Evolutionary conservation across 1,284 basidiomycete genomes (phyloP).

Genomic region (Mycosarcoma mackinlayi): DNA sequence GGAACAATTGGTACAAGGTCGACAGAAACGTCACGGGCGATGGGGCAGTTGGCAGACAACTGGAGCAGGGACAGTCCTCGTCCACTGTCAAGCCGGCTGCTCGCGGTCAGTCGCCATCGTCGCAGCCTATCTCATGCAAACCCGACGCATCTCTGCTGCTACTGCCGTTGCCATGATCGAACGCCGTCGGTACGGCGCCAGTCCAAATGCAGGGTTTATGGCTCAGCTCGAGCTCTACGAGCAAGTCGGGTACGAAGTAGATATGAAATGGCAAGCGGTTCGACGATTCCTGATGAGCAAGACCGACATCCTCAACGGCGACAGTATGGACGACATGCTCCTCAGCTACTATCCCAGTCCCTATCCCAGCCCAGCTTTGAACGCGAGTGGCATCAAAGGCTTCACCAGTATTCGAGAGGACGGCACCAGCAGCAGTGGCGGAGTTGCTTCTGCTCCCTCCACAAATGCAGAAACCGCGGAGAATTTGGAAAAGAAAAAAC

Average conservation of each 20-base stretch:
- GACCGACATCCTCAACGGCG: conserved; percentile 56
- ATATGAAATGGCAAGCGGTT: conserved; percentile 67
- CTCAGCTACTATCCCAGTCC: conserved; percentile 68
- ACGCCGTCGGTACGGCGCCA: conserved; percentile 55
- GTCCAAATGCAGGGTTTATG: conserved; percentile 68
- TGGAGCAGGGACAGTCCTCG: conserved; percentile 63
- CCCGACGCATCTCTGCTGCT: conserved; percentile 54
- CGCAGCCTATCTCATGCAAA: conserved; percentile 68
- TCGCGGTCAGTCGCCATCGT: conserved; percentile 66
- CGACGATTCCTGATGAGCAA: conserved; percentile 69
- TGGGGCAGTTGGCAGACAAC: conserved; percentile 55
- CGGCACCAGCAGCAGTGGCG: background rate
- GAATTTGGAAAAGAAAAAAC: background rate
- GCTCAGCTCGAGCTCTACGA: conserved; percentile 69
- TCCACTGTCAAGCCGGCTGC: conserved; percentile 69
- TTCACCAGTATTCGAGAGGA: conserved; percentile 16
- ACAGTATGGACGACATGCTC: conserved; percentile 63
- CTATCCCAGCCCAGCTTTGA: conserved; percentile 48
- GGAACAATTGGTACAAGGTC: conserved; percentile 31
- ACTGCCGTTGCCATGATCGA: conserved; percentile 66
- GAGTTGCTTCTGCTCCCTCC: background rate
- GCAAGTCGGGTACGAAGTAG: conserved; percentile 64
- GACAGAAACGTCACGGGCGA: conserved; percentile 34
- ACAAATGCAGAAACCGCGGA: conserved; percentile 1
- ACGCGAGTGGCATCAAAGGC: conserved; percentile 19